Evolutionary conservation across 1,284 basidiomycete species (phyloP), one percentile per base, ranked within the genome.

Genomic region (Boletus semigastroideus): DNA sequence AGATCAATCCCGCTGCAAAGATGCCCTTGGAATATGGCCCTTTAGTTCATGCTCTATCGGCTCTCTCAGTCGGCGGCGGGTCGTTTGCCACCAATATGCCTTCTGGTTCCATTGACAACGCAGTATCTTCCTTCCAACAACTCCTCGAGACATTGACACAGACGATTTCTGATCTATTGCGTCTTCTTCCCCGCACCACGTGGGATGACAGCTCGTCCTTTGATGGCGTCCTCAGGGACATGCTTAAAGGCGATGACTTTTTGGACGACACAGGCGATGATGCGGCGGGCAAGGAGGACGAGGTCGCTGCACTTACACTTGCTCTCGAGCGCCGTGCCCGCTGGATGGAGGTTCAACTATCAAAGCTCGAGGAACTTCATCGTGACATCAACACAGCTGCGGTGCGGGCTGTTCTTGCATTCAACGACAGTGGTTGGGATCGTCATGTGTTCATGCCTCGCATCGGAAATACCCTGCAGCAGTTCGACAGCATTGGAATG

Each of bases 171-270:
- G 89, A 92, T 58, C 72, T 92, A 22, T 74, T 92, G 34, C 84
- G 87, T 12, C 78, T 92, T 37, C 83, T 92, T 54, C 90, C 89
- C 27, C 85, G 89, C 28, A 88, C 87, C 11, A 91, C 89, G 4
- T 91, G 88, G 89, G 88, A 90, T 58, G 88, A 90, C 61, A 90
- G 86, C 55, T 88, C 90, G 1, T 90, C 89, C 16, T 91, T 92
- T 60, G 88, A 92, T 60, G 86, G 87, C 43, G 87, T 91, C 25
- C 72, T 92, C 14, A 80, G 86, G 43, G 90, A 92, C 58, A 91
- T 92, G 87, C 77, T 91, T 40, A 89, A 87, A 64, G 89, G 88
- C 14, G 89, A 90, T 59, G 88, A 91, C 63, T 87, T 90, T 62
- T 73, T 89, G 43, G 89, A 90, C 56, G 88, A 90, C 55, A 76